Conservation (phyloP, 75 land plant species). For the Cryptomeria japonica region DNA sequence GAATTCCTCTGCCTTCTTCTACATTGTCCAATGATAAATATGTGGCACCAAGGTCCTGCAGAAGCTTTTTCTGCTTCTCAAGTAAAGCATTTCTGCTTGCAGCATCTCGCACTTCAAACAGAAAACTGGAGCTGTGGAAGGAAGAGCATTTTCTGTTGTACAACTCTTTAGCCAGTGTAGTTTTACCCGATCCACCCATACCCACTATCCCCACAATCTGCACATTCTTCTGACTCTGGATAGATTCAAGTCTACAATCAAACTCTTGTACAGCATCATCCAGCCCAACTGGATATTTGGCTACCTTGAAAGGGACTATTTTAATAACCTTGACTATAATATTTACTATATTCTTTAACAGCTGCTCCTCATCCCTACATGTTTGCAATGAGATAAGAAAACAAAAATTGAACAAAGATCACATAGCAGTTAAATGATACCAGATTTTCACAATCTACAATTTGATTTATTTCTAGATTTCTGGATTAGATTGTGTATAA, state of each 20-base stretch:
- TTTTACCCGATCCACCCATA: neutral
- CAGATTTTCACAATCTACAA: too few species aligned
- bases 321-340: neutral
- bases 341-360: neutral
- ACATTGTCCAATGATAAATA: neutral
- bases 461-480: too few species aligned
- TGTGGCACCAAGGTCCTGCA: neutral
- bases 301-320: neutral
- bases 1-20: neutral
- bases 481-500: too few species aligned
- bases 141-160: neutral
- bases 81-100: neutral
- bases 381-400: neutral
- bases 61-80: neutral
- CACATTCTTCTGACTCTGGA: neutral
- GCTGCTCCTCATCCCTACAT: neutral
- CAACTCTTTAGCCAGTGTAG: neutral
- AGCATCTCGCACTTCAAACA: neutral
- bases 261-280: neutral
- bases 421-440: too few species aligned
- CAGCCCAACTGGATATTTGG: neutral
- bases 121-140: neutral
- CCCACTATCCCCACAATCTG: slow-evolving; percentile 5
- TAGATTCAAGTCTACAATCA: neutral
- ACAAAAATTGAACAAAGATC: neutral